phyloP scores from a whole-genome alignment of 1,284 basidiomycete genomes.

The Apiotrichum siamense region DNA sequence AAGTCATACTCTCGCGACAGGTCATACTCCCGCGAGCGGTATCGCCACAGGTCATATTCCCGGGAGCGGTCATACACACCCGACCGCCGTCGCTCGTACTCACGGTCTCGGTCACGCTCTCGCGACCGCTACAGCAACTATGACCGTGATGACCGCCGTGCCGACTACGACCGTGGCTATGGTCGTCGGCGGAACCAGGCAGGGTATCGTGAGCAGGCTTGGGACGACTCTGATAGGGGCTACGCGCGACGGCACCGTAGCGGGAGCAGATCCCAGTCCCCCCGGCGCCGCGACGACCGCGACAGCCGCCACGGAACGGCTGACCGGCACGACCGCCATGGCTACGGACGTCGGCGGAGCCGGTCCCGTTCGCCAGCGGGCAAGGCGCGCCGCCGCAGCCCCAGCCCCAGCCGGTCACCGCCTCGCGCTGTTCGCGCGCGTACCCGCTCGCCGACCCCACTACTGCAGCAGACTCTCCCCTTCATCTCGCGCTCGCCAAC shows the following conservation, averaged over 20 bases:
- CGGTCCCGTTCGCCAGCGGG: conserved; percentile 3
- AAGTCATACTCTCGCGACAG: conserved; percentile 4
- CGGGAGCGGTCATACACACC: background rate
- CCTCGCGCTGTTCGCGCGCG: conserved; percentile 2
- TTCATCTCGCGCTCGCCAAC: conserved; percentile 26
- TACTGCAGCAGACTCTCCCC: conserved; percentile 9
- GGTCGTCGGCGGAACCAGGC: background rate
- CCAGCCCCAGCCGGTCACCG: conserved; percentile 1
- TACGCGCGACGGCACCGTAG: background rate
- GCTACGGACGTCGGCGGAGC: no score
- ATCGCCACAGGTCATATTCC: background rate
- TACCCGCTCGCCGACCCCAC: conserved; percentile 4
- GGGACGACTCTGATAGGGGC: background rate
- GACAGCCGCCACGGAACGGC: background rate
- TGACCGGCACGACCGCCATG: background rate
- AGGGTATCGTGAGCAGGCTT: background rate
- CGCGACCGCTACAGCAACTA: conserved; percentile 1
- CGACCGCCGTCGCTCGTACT: background rate
- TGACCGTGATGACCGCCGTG: background rate
- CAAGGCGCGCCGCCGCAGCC: background rate
- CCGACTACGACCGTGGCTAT: background rate
- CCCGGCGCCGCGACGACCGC: background rate
- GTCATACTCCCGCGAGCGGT: conserved; percentile 4
- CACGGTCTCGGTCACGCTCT: conserved; percentile 2
- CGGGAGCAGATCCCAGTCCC: background rate